These are phyloP conservation scores for Starmerella sirachaensis DNA, from an alignment of 805 yeast species.

Conservation along the genomic window DNA sequence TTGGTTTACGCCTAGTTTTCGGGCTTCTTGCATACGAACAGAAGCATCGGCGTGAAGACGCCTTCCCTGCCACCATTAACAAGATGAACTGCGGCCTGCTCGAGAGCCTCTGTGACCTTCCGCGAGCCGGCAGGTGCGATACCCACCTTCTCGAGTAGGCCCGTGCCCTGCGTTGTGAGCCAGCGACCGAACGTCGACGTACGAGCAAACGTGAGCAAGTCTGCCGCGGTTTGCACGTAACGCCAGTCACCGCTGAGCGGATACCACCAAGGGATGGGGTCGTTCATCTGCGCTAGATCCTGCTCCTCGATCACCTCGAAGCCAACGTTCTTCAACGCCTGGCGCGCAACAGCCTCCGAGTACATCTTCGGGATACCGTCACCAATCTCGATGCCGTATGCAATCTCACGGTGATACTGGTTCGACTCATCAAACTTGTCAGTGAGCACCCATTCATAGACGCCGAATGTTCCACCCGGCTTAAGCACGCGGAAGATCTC, in stretches of 20 bases:
- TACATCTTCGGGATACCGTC: slow-evolving; percentile 99
- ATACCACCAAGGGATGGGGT: slow-evolving; percentile 92
- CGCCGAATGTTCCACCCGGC: slow-evolving; percentile 97
- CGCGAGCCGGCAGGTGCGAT: slow-evolving; percentile 86
- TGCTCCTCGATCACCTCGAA: slow-evolving; percentile 63
- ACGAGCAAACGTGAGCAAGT: slow-evolving; percentile 74
- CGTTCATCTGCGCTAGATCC: slow-evolving; percentile 75
- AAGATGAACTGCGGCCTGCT: slow-evolving; percentile 91
- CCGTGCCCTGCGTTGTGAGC: slow-evolving; percentile 68
- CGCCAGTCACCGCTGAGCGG: slow-evolving; percentile 92
- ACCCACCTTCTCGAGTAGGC: slow-evolving; percentile 71
- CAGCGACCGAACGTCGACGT: slow-evolving; percentile 78
- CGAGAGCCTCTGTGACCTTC: slow-evolving; percentile 84
- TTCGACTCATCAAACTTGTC: slow-evolving; percentile 78
- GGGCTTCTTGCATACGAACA: slow-evolving; percentile 82
- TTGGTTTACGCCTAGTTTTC: slow-evolving; percentile 17
- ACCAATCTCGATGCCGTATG: slow-evolving; percentile 95
- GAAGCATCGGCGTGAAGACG: slow-evolving; percentile 96
- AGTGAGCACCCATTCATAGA: slow-evolving; percentile 99
- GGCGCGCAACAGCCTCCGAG: slow-evolving; percentile 68
- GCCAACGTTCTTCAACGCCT: slow-evolving; percentile 78
- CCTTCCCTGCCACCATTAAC: slow-evolving; percentile 85
- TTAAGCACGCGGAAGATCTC: slow-evolving; percentile 91
- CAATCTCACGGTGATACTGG: slow-evolving; percentile 82
- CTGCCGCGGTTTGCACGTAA: slow-evolving; percentile 67